Conservation (phyloP, 768 basidiomycete species). For the Mycena crocata region DNA sequence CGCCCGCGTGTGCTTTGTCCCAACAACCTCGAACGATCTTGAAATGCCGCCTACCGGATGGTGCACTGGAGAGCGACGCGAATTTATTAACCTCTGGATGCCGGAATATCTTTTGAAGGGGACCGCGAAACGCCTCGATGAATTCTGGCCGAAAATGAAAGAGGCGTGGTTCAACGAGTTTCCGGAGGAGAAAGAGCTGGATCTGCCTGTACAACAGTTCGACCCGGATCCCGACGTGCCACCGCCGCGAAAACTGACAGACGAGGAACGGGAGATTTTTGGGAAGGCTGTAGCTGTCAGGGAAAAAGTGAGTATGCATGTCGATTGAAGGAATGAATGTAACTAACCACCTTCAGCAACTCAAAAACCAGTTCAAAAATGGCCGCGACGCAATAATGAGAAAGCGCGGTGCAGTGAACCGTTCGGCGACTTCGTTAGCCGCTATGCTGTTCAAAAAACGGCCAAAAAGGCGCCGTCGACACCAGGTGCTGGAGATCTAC, state of each 20-base stretch:
- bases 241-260: neutral
- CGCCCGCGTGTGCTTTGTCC: too few relatives aligned
- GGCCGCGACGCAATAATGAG: neutral
- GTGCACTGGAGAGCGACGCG: neutral
- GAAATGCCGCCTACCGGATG: neutral
- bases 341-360: neutral
- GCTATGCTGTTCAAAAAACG: neutral
- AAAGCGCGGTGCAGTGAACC: neutral
- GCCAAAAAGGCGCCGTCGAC: constrained; percentile 1
- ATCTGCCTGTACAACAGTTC: neutral
- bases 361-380: constrained; percentile 1
- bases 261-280: neutral
- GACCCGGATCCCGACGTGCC: neutral
- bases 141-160: constrained; percentile 9
- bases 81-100: neutral
- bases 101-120: constrained; percentile 5
- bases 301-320: neutral
- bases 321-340: neutral
- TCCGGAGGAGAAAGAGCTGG: neutral
- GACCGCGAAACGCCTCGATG: neutral
- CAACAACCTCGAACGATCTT: too few relatives aligned
- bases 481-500: constrained; percentile 14
- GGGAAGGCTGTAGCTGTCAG: neutral
- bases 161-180: neutral
- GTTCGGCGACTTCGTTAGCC: neutral